Base-by-base conservation (phyloP, 2,329 filamentous ascomycete species). In the Claviceps quebecensis region DNA sequence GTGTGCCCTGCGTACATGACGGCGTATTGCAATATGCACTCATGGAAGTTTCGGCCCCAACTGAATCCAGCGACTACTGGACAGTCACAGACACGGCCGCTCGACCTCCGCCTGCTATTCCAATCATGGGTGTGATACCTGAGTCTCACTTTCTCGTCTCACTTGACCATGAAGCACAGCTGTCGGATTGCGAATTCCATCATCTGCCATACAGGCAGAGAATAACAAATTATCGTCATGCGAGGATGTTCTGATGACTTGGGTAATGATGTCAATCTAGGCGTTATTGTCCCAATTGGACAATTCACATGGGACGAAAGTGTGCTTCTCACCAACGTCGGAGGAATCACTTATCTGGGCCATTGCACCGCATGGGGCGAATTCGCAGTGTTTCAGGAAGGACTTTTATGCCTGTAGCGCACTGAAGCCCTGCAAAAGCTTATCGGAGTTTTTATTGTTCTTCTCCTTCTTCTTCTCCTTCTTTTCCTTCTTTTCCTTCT, bases 11-110 rank as follows among this genome's bases (percentile, higher is more conserved):
- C 47, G 65, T 72, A 36, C 66, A 70, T 53, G 67, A 71, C 39
- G 74, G 73, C 11, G 61, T 69, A 22, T 57, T 77, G 44, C 67
- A 71, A 51, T 77, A 77, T 57, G 69, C 67, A 8, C 53, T 73
- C 48, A 72, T 74, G 69, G 71, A 74, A 54, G 62, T 73, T 44
- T 63, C 70, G 40, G 66, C 66, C 41, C 62, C 65, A 16, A 63
- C 60, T 51, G 64, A 67, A 45, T 57, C 64, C 1, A 65, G 66
- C 37, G 64, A 66, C 51, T 61, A 69, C 54, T 70, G 67, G 66
- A 63, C 63, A 16, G 58, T 72, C 17, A 61, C 61, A 38, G 64
- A 53, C 8, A 53, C 48, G 22, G 23, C 48, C 2, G 45, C 45
- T 45, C 52, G 45, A 22, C 48, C 54, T 38, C 50, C 48, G 26